Evolutionary conservation across 192 early-diverging fungal genomes (phyloP), one percentile per base, ranked within the genome.

Genomic region (Backusella psychrophila): DNA sequence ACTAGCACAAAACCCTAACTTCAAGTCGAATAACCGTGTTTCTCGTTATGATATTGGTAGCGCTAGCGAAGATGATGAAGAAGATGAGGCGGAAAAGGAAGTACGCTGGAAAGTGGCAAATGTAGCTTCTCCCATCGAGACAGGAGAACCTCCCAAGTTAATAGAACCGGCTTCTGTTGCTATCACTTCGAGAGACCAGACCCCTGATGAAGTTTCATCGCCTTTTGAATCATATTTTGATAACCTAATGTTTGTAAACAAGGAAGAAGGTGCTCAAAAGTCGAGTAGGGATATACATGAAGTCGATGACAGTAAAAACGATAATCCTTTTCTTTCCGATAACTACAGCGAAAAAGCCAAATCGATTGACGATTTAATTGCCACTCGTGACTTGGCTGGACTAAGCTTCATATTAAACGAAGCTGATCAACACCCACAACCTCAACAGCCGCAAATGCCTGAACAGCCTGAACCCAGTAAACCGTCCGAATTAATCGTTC

Each of bases 71-170:
- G 68, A 69, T 8, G 14, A 68, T 14, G 66, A 68, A 15, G 31
- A 15, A 15, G 66, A 68, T 0, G 26, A 42, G 6, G 7, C 21
- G n/a, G 34, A 35, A 11, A 36, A 17, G 68, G 39, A 39, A 21
- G n/a, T 74, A 0, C 49, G 72, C 8, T 74, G 72, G 72, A 74
- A 74, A 38, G 52, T 74, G 46, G 72, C 72, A 11, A 41, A 74
- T 31, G 21, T 63, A 11, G 72, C 53, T 14, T 74, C 72, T 36
- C 72, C 72, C 26, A 46, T 74, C 7, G 72, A 74, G 21, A 74
- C 72, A n/a, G 53, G 56, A 23, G 56, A 63, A 9, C 56, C 56
- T 29, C 56, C 56, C 29, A 41, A 39, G 6, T 46, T 66, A 26
- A 63, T 63, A 23, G 56, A 23, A 21, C 72, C 29, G 31, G 72